Evolutionary conservation across 257 asterid species (phyloP), one percentile per base, ranked within the genome.

Genomic region (Marsdenia floribunda): DNA sequence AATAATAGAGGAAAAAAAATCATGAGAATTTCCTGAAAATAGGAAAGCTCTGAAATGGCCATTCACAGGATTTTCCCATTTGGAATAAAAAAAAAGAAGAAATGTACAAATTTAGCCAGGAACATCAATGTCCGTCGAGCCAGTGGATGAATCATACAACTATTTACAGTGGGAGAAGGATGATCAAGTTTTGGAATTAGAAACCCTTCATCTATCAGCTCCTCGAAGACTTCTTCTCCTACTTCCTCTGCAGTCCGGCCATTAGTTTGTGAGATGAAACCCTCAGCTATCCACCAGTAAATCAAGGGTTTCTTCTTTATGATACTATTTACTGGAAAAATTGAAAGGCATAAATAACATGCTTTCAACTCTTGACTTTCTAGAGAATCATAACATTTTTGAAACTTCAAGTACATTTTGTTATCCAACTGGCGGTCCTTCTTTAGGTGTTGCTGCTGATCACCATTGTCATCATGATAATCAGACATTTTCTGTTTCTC

Each of bases 231-330:
- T 37, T 52, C 54, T 54, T 58, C 61, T 52, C 74, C 75, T 4
- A 71, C 59, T 15, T 71, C 75, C 65, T 71, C 66, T 7, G 75
- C 75, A 2, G 65, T 71, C 60, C 12, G 15, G 6, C 42, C 63
- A 3, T 26, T 18, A 19, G 75, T 50, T 22, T 57, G 12, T 21
- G 70, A n/a, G 37, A 73, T 29, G 54, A 73, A 44, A 19, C 67
- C 71, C 47, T 74, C 71, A 3, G 58, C 71, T 33, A 74, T 74
- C 71, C 70, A 61, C 77, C 71, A 61, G 24, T 74, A 61, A 24
- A 49, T 44, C 7, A 74, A 15, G 52, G 57, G 77, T 24, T 35
- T 74, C 59, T 74, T 74, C 49, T 61, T 74, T 29, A 63, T 74
- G 16, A 74, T 12, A 8, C 71, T 58, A 44, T 59, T 14, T 42